Percentiles rank a stretch among this genome's conserved stretches.
These are phyloP conservation scores for Fomitiporia mediterranea DNA, from an alignment of 1,284 basidiomycete species.

Conservation along the genomic window DNA sequence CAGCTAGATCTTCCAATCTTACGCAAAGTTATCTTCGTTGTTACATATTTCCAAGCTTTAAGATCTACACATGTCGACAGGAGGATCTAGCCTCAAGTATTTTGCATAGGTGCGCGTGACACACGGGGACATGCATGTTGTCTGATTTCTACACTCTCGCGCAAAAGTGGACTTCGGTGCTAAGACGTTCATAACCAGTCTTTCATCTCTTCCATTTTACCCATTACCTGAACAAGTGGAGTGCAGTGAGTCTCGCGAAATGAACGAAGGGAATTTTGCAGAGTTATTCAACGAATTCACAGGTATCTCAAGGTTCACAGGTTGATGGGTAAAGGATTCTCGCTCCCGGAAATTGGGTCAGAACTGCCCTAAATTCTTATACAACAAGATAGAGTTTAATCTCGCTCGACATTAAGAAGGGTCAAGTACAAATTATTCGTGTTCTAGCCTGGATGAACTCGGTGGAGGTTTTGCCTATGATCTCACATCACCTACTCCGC, in stretches of 20 bases:
- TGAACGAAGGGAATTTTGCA: background rate
- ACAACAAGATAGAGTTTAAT: background rate
- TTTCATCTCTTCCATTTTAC: background rate
- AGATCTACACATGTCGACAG: too few species aligned
- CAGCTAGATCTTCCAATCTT: too few species aligned
- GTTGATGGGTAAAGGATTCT: background rate
- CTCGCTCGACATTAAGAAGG: background rate
- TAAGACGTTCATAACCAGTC: background rate
- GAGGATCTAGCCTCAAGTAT: too few species aligned
- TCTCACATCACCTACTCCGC: background rate
- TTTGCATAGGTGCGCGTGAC: too few species aligned
- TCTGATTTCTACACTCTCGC: too few species aligned
- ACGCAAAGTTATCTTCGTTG: too few species aligned
- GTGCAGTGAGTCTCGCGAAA: background rate
- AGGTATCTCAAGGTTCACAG: background rate
- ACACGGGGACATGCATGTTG: too few species aligned
- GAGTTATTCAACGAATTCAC: background rate
- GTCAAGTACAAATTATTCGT: background rate
- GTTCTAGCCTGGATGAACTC: background rate
- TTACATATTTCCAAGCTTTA: too few species aligned
- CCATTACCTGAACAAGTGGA: background rate
- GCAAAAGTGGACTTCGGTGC: background rate
- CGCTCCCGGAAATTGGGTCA: background rate
- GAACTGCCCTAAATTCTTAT: background rate
- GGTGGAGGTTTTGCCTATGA: background rate